Conservation (phyloP, 192 early-diverging fungal species). For the Geranomyces variabilis region DNA sequence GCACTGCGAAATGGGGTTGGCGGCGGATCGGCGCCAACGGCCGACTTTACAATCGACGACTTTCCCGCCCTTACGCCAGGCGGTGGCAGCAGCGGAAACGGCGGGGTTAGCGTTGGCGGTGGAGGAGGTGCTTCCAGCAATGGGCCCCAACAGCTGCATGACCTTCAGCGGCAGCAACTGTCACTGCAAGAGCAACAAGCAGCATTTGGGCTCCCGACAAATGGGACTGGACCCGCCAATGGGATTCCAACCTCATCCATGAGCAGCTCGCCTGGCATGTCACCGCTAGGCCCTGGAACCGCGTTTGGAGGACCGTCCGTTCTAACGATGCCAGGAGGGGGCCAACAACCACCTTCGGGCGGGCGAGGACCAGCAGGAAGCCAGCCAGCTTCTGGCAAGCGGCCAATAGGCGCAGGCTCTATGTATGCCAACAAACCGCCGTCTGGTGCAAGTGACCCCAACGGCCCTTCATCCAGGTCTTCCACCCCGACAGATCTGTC, state of each 20-base stretch:
- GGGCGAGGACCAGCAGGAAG: conserved; percentile 1
- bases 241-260: conserved; percentile 17
- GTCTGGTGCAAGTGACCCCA: no score
- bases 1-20: conserved; percentile 22
- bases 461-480: background rate
- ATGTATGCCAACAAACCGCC: conserved; percentile 44
- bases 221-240: background rate
- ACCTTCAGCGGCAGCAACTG: no score
- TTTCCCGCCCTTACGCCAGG: conserved; percentile 38
- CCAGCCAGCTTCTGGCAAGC: conserved; percentile 14
- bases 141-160: conserved; percentile 25
- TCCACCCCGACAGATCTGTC: conserved; percentile 9
- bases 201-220: conserved; percentile 16
- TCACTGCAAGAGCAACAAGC: conserved; percentile 18
- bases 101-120: conserved; percentile 19
- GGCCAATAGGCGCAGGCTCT: conserved; percentile 34
- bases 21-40: conserved; percentile 14
- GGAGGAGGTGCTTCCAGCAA: conserved; percentile 14
- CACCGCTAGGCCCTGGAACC: conserved; percentile 33
- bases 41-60: conserved; percentile 41
- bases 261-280: conserved; percentile 41
- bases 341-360: no score
- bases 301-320: conserved; percentile 35
- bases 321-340: conserved; percentile 44
- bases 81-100: no score